Conservation (phyloP, 176 grass and related monocot species). For the Juncus effusus region DNA sequence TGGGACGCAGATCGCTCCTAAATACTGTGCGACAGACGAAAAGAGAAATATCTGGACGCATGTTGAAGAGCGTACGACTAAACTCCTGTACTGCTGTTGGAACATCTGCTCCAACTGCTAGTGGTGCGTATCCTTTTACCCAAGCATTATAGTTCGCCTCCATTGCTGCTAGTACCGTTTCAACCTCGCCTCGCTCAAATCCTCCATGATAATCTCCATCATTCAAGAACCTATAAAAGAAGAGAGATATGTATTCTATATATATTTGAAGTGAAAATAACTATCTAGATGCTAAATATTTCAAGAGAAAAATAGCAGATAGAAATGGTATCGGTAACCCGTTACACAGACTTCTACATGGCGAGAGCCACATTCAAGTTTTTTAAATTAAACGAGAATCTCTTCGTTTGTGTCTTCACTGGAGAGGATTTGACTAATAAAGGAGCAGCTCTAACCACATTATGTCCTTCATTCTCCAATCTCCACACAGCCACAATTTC, state of each 20-base stretch:
- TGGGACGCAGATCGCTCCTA: constrained; percentile 73
- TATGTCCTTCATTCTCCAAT: too few relatives aligned
- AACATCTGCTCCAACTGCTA: constrained; percentile 87
- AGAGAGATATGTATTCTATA: too few relatives aligned
- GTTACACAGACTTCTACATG: too few relatives aligned
- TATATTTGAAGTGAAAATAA: too few relatives aligned
- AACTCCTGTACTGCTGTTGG: constrained; percentile 88
- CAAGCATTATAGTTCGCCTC: constrained; percentile 79
- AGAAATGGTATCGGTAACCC: too few relatives aligned
- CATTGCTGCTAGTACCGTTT: constrained; percentile 83
- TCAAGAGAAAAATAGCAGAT: background rate
- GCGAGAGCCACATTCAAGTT: too few relatives aligned
- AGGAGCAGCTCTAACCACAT: too few relatives aligned
- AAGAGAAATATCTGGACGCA: constrained; percentile 92
- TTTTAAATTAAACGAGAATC: too few relatives aligned
- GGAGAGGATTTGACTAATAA: too few relatives aligned
- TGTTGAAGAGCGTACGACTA: constrained; percentile 99
- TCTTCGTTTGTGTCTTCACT: too few relatives aligned
- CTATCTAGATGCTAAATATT: too few relatives aligned
- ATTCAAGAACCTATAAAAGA: constrained; percentile 62
- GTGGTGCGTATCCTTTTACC: constrained; percentile 86
- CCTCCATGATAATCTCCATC: constrained; percentile 84
- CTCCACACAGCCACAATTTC: too few relatives aligned
- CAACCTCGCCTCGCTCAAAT: constrained; percentile 75
- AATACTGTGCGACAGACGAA: constrained; percentile 85